Evolutionary conservation across 192 early-diverging fungal genomes (phyloP), one percentile per base, ranked within the genome.

Genomic region (Nowakowskiella sp.): DNA sequence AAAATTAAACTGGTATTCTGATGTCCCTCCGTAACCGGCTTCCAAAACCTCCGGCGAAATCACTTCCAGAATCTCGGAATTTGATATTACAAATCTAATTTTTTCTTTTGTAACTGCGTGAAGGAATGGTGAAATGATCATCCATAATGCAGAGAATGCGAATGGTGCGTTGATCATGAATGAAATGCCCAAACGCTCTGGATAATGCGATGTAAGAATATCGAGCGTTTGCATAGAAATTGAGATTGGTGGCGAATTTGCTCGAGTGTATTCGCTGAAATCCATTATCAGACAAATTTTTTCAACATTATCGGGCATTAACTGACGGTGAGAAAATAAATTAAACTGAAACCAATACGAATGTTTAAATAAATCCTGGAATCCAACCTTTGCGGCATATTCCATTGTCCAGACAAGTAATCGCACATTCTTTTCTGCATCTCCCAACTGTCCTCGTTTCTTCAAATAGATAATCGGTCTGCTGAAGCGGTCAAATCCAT

Each of bases 91-190:
- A 23, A 59, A 59, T 34, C 31, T n/a, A 23, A 59, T 42, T 42
- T 59, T 59, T 31, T 49, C 4, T 13, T 24, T 16, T 13, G 54
- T 58, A 28, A 59, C 57, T 49, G 57, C 31, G 54, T 59, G 52
- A 4, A 59, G 57, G 54, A 57, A 59, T 8, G 57, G 57, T 21
- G 21, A 39, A 32, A 59, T 19, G 5, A 59, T 54, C 31, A 4
- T 9, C 47, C 55, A 52, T 47, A 29, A 25, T 25, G 16, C 29
- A 51, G 10, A 39, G 53, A 59, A 59, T 21, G 59, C 25, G 52
- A 49, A 59, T 6, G 57, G 57, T 5, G 57, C 57, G 34, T 59
- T 56, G 26, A 59, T 34, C 16, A 59, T 62, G 54, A 58, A 58
- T 32, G 53, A 10, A 16, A 23, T 32, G 9, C 57, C 57, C 16